phyloP scores from a whole-genome alignment of 192 early-diverging fungal species.

The Backusella mclennaniae region DNA sequence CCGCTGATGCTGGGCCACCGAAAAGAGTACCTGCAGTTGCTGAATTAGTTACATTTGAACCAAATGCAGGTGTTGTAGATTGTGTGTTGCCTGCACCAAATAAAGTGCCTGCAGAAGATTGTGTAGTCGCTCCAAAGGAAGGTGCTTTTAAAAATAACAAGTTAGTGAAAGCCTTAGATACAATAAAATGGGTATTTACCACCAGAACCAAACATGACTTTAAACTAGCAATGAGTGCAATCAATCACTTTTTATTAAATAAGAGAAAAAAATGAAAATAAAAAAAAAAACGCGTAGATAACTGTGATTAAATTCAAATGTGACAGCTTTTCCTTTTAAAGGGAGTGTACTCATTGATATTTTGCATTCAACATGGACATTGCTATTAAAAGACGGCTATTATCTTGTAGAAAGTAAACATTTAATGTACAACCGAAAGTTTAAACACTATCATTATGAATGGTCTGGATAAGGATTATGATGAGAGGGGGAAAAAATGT shows the following conservation, averaged over 20 bases:
- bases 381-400: too few relatives aligned
- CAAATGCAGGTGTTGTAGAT: slow-evolving; percentile 12
- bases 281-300: not conserved
- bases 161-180: not conserved
- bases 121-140: slow-evolving; percentile 7
- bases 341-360: not conserved
- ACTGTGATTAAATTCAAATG: not conserved
- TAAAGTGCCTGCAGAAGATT: slow-evolving; percentile 11
- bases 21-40: slow-evolving; percentile 13
- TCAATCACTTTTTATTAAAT: not conserved
- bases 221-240: not conserved
- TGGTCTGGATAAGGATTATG: not conserved
- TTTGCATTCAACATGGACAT: too few relatives aligned
- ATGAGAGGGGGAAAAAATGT: not conserved
- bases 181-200: not conserved
- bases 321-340: not conserved
- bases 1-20: not conserved
- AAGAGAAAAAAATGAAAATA: not conserved
- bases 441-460: not conserved
- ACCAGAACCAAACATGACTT: slow-evolving; percentile 10
- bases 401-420: too few relatives aligned
- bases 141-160: not conserved
- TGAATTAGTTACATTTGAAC: not conserved
- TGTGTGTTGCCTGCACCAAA: slow-evolving; percentile 2
- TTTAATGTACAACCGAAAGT: too few relatives aligned